Evolutionary conservation across 2,329 filamentous ascomycete species (phyloP).

Genomic region (Periconia sp.): DNA sequence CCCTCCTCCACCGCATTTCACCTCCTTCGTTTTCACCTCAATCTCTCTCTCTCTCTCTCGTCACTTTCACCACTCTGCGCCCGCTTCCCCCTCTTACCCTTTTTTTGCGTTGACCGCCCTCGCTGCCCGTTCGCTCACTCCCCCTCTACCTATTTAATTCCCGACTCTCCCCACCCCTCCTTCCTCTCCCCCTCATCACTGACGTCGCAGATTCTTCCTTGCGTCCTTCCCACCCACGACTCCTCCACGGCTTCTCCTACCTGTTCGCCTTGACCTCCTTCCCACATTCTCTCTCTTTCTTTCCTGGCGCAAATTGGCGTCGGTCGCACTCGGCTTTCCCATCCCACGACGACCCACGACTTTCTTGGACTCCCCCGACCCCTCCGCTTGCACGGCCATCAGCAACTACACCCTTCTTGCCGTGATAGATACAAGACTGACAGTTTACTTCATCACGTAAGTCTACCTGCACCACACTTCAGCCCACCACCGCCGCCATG

Average conservation of each 20-base stretch:
- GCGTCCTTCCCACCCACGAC: background rate
- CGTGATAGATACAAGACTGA: conserved; percentile 13
- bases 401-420: conserved; percentile 8
- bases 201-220: background rate
- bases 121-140: background rate
- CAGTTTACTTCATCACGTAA: conserved; percentile 30
- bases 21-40: conserved; percentile 31
- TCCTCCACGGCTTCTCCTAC: background rate
- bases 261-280: background rate
- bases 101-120: background rate
- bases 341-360: conserved; percentile 1
- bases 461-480: background rate
- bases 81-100: conserved; percentile 30
- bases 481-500: no score
- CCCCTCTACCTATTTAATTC: background rate
- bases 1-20: conserved; percentile 20
- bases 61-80: conserved; percentile 17
- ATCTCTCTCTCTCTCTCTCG: conserved; percentile 22
- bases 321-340: conserved; percentile 16
- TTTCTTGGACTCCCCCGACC: background rate
- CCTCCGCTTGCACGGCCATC: conserved; percentile 3
- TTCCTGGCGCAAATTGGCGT: conserved; percentile 14
- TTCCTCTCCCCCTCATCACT: conserved; percentile 1
- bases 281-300: background rate
- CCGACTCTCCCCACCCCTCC: conserved; percentile 28